Evolutionary conservation across 2,329 filamentous ascomycete genomes (phyloP).

Genomic region (Boeremia exigua): DNA sequence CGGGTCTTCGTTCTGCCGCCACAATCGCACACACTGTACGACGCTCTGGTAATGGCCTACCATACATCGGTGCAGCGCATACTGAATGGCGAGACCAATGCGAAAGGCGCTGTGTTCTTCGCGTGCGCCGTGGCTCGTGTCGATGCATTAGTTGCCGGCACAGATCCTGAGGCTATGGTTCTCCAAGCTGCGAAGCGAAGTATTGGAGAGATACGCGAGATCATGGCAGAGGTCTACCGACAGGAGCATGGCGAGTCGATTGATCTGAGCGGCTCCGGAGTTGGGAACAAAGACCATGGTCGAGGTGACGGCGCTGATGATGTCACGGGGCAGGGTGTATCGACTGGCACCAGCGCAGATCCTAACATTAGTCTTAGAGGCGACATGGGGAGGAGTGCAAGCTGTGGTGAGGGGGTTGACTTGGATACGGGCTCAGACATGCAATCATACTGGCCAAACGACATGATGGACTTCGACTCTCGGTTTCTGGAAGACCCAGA

Average conservation of each 20-base stretch:
- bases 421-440: background rate
- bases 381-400: too few species aligned
- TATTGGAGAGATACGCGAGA: constrained; percentile 15
- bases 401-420: background rate
- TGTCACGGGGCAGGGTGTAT: background rate
- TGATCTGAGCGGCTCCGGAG: constrained; percentile 15
- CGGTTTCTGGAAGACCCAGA: constrained; percentile 10
- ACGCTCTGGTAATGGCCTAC: constrained; percentile 16
- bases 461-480: background rate
- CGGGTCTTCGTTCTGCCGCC: constrained; percentile 8
- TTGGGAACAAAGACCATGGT: constrained; percentile 11
- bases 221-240: constrained; percentile 27
- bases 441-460: background rate
- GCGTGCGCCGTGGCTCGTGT: constrained; percentile 31
- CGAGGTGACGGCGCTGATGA: constrained; percentile 17
- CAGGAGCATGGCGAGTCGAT: constrained; percentile 32
- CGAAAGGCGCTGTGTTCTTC: constrained; percentile 31
- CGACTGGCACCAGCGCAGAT: background rate
- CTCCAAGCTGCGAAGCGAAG: constrained; percentile 26
- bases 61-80: constrained; percentile 21
- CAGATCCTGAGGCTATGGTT: constrained; percentile 24
- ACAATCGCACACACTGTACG: constrained; percentile 22
- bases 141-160: constrained; percentile 26
- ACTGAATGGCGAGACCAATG: constrained; percentile 34
- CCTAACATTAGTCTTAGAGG: background rate